Conservation (phyloP, 2,329 filamentous ascomycete species). For the Hymenoscyphus albidus region DNA sequence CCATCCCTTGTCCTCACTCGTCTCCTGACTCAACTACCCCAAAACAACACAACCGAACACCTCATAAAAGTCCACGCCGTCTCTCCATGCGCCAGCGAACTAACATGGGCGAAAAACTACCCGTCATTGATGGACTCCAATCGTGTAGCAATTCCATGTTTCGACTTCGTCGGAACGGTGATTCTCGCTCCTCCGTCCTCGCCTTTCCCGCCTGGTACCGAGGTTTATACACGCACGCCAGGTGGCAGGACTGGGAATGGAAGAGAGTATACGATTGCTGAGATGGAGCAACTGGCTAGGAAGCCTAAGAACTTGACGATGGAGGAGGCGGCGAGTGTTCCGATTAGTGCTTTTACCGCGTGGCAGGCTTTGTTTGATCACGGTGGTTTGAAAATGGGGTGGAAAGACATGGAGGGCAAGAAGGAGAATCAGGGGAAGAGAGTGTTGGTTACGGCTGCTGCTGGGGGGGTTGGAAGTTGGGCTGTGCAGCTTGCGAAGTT, state of each 20-base stretch:
- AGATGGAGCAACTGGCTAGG: neutral
- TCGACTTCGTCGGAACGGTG: neutral
- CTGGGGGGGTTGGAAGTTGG: neutral
- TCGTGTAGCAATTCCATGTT: neutral
- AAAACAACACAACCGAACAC: neutral
- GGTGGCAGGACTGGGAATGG: neutral
- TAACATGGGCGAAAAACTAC: neutral
- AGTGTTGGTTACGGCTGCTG: neutral
- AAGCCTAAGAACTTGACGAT: neutral
- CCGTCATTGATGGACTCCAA: neutral
- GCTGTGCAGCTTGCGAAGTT: neutral
- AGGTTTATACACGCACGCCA: neutral
- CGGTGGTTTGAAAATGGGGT: neutral
- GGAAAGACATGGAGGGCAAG: neutral
- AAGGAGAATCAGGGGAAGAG: neutral
- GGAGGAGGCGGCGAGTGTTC: neutral
- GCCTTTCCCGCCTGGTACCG: neutral
- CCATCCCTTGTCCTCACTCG: neutral
- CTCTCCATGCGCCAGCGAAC: neutral
- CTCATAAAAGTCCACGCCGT: neutral
- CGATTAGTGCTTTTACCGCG: neutral
- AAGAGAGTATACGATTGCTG: neutral
- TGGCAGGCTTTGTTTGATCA: neutral
- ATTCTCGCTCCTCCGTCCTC: neutral
- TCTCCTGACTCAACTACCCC: neutral